phyloP scores from a whole-genome alignment of 2,329 filamentous ascomycete species.

The Aspergillus carbonarius region DNA sequence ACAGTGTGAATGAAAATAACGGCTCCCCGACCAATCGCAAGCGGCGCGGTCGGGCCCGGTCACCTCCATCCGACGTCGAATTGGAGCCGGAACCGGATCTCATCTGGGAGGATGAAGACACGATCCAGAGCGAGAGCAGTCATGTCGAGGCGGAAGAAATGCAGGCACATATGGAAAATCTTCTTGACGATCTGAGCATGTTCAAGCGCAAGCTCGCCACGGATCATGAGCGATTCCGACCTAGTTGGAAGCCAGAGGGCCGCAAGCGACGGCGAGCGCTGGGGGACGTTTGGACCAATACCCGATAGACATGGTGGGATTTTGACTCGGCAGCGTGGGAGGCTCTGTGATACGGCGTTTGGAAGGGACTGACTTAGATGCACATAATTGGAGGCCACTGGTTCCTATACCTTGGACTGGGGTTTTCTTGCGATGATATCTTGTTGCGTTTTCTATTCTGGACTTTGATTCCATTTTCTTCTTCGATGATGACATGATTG shows the following conservation, averaged over 20 bases:
- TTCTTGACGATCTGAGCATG: conserved; percentile 75
- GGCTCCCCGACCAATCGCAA: conserved; percentile 52
- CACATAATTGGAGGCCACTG: background rate
- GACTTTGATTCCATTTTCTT: background rate
- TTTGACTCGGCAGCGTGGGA: background rate
- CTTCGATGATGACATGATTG: conserved; percentile 5
- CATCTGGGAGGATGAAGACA: conserved; percentile 53
- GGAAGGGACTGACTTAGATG: background rate
- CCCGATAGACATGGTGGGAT: conserved; percentile 16
- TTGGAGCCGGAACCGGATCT: conserved; percentile 36
- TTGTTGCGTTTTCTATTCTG: background rate
- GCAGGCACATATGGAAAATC: conserved; percentile 80
- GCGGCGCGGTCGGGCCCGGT: conserved; percentile 38
- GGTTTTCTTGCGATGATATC: conserved; percentile 6
- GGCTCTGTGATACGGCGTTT: conserved; percentile 7
- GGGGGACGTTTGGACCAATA: conserved; percentile 30
- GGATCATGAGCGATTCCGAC: conserved; percentile 55
- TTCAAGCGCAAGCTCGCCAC: conserved; percentile 85
- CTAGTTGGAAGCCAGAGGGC: conserved; percentile 22
- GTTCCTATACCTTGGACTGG: background rate
- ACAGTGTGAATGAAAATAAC: conserved; percentile 57
- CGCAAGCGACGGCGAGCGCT: conserved; percentile 34
- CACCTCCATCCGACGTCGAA: conserved; percentile 29
- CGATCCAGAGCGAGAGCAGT: conserved; percentile 48
- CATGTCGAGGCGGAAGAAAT: conserved; percentile 58